Evolutionary conservation across 306 rosid genomes (phyloP).

Genomic region (Quercus suber): DNA sequence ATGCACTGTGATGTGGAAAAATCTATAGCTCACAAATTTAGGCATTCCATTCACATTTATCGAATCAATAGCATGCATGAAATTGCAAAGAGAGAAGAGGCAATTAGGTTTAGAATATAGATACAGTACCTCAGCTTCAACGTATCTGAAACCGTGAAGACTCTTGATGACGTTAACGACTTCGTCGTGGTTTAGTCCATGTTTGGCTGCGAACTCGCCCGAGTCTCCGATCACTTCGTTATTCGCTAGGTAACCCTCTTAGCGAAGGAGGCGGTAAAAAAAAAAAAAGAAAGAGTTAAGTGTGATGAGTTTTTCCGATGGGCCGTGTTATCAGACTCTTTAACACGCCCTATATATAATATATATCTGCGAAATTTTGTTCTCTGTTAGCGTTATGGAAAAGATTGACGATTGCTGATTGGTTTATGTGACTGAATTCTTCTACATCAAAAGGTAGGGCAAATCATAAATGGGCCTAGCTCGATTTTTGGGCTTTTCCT

Average conservation of each 20-base stretch:
- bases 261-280: no score
- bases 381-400: not conserved
- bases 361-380: not conserved
- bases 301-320: not conserved
- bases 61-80: not conserved
- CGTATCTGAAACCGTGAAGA: conserved; percentile 71
- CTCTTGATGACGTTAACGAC: conserved; percentile 76
- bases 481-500: no score
- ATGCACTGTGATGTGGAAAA: not conserved
- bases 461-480: not conserved
- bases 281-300: no score
- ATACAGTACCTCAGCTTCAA: conserved; percentile 53
- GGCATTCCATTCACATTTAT: not conserved
- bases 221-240: conserved; percentile 62
- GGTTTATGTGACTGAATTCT: not conserved
- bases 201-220: conserved; percentile 59
- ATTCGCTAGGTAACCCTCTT: conserved; percentile 48
- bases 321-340: no score
- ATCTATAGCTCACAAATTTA: not conserved
- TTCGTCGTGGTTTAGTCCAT: conserved; percentile 58
- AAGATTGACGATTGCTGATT: not conserved
- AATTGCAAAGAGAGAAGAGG: not conserved
- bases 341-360: not conserved
- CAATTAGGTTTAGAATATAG: no score
- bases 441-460: not conserved